Percentiles rank a stretch among this genome's conserved stretches.
These are phyloP conservation scores for Populus alba DNA, from an alignment of 345 rosid genomes.

Conservation along the genomic window DNA sequence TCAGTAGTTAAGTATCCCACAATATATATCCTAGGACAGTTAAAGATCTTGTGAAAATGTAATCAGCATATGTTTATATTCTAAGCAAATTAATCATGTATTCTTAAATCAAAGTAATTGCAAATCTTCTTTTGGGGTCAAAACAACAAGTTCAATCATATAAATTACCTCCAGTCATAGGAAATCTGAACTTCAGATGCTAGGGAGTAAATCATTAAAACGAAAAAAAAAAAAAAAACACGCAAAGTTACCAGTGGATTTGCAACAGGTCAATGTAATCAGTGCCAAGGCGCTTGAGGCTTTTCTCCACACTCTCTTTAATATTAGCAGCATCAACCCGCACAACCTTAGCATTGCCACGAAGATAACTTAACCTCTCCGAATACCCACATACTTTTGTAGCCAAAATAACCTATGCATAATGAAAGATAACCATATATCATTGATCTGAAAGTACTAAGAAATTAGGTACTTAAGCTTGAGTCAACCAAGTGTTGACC, in stretches of 20 bases:
- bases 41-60: background rate
- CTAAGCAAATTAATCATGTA: background rate
- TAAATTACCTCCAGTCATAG: background rate
- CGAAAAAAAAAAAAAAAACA: background rate
- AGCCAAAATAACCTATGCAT: slow-evolving; percentile 74
- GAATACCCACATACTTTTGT: slow-evolving; percentile 89
- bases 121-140: background rate
- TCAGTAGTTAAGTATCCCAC: background rate
- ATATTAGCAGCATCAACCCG: slow-evolving; percentile 87
- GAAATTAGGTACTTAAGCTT: slow-evolving; percentile 5
- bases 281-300: slow-evolving; percentile 83
- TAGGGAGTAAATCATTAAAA: background rate
- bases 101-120: background rate
- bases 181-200: background rate
- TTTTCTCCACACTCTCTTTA: slow-evolving; percentile 90
- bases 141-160: background rate
- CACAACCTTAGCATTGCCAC: slow-evolving; percentile 55
- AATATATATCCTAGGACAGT: background rate
- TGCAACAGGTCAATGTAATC: slow-evolving; percentile 92
- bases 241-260: slow-evolving; percentile 74
- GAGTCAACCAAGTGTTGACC: background rate
- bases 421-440: slow-evolving; percentile 11
- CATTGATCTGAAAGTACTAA: background rate
- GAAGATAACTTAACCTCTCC: slow-evolving; percentile 52
- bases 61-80: background rate